A percentile compares a stretch with the other conserved stretches of the same genome.
These are phyloP conservation scores for Spatholobus suberectus DNA, from an alignment of 306 rosid genomes.

Conservation along the genomic window DNA sequence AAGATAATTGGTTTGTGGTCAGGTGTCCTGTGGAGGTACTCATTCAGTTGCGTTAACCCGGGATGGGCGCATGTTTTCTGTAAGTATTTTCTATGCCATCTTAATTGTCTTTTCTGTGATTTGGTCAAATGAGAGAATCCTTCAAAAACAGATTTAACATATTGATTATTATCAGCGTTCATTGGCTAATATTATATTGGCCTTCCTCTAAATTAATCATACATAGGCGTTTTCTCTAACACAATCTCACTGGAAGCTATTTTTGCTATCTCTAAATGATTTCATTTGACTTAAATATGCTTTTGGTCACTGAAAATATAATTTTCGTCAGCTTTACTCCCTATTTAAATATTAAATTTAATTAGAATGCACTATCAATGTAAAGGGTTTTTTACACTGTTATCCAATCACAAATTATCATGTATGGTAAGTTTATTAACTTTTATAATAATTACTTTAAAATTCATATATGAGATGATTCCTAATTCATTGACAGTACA, in stretches of 20 bases:
- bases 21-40: conserved; percentile 99
- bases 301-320: background rate
- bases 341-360: background rate
- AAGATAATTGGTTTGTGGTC: conserved; percentile 30
- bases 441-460: background rate
- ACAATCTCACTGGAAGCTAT: background rate
- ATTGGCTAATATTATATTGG: background rate
- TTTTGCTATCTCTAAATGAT: background rate
- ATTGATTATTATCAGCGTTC: background rate
- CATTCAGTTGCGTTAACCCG: conserved; percentile 90
- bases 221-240: background rate
- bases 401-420: background rate
- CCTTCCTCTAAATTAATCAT: background rate
- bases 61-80: conserved; percentile 91
- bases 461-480: background rate
- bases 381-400: background rate
- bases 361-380: too few species aligned
- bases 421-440: background rate
- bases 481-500: too few species aligned
- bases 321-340: background rate
- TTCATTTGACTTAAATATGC: background rate
- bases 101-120: conserved; percentile 4
- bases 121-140: conserved; percentile 4
- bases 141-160: background rate
- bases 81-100: conserved; percentile 47